phyloP scores from a whole-genome alignment of 139 green algal species.

The Mesostigma viride region DNA sequence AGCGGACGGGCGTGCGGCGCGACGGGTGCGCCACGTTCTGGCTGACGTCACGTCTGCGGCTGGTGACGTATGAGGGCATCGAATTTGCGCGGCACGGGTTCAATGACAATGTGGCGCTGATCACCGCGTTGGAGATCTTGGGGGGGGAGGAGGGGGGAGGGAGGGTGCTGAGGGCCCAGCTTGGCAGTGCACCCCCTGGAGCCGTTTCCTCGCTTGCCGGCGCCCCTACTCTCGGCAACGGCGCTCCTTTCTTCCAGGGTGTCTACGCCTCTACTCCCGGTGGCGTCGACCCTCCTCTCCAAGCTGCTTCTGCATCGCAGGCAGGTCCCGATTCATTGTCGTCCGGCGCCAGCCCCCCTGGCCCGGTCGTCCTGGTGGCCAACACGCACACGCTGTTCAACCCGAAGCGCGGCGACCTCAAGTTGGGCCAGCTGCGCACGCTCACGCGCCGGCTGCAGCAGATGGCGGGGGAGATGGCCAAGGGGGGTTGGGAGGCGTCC shows the following conservation, averaged over 20 bases:
- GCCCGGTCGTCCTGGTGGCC: slow-evolving; percentile 42
- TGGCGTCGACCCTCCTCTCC: background rate
- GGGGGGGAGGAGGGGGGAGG: background rate
- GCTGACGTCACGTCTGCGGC: slow-evolving; percentile 12
- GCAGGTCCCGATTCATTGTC: background rate
- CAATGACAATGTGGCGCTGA: slow-evolving; percentile 67
- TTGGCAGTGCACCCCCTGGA: no score
- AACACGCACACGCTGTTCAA: slow-evolving; percentile 82
- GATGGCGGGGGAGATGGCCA: background rate
- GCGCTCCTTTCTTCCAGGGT: background rate
- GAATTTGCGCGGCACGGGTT: slow-evolving; percentile 43
- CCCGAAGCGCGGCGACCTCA: slow-evolving; percentile 42
- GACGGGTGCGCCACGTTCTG: slow-evolving; percentile 68
- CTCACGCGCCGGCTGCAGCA: background rate
- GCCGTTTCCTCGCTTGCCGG: background rate
- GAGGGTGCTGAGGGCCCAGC: background rate
- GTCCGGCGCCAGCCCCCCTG: no score
- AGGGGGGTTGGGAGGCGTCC: background rate
- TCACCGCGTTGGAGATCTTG: slow-evolving; percentile 34
- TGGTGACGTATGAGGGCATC: slow-evolving; percentile 24
- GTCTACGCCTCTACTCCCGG: background rate
- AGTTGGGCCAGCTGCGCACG: slow-evolving; percentile 15
- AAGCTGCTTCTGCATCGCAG: background rate
- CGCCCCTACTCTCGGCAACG: background rate
- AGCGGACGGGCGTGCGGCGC: slow-evolving; percentile 27